Evolutionary conservation across 192 early-diverging fungal genomes (phyloP).

Genomic region (Umbelopsis ramanniana): DNA sequence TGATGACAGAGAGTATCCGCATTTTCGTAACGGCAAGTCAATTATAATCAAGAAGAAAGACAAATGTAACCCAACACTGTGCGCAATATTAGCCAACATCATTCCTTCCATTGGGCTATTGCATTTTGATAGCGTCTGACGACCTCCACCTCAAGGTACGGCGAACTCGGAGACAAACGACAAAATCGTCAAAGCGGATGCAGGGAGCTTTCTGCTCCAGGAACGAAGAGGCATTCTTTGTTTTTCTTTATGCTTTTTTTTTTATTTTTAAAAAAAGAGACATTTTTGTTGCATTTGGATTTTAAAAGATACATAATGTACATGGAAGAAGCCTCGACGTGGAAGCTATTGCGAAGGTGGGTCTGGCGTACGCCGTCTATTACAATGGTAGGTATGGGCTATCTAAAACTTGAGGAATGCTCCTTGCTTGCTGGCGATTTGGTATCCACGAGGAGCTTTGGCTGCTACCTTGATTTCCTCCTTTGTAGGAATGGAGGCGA

Average conservation of each 20-base stretch:
- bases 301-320: conserved; percentile 21
- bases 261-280: background rate
- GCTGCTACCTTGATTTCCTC: conserved; percentile 33
- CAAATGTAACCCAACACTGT: background rate
- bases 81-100: background rate
- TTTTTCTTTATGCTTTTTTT: no score
- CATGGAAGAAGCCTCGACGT: background rate
- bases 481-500: conserved; percentile 39
- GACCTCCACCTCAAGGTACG: no score
- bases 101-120: no score
- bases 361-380: background rate
- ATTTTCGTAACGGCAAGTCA: background rate
- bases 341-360: background rate
- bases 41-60: background rate
- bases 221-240: no score
- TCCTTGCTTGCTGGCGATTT: conserved; percentile 31
- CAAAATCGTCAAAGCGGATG: no score
- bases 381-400: background rate
- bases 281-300: background rate
- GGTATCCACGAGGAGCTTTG: conserved; percentile 40
- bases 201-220: no score
- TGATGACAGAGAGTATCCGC: background rate
- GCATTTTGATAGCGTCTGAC: no score
- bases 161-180: no score
- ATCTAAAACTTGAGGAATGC: conserved; percentile 10